Percentiles rank a stretch among this genome's conserved stretches.
These are phyloP conservation scores for Phytophthora constricta DNA, from an alignment of 352 stramenopile species.

Conservation along the genomic window DNA sequence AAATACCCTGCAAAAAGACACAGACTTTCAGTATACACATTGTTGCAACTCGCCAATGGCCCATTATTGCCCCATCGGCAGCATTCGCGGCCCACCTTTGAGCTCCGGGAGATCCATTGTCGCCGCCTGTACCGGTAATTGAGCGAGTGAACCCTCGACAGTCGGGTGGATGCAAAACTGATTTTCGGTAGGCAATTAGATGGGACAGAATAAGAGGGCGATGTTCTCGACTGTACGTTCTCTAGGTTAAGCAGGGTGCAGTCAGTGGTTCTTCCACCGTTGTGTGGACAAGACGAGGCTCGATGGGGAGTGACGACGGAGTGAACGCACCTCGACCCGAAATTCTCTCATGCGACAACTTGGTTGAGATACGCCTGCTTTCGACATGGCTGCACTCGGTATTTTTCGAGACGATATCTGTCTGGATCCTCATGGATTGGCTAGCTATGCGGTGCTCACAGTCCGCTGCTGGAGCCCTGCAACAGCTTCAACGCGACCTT, in stretches of 20 bases:
- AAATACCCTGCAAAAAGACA: constrained; percentile 78
- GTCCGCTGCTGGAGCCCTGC: constrained; percentile 33
- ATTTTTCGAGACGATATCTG: neutral
- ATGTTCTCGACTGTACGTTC: neutral
- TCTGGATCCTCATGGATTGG: neutral
- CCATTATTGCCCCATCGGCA: too few relatives aligned
- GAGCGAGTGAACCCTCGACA: constrained; percentile 5
- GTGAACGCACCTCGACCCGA: too few relatives aligned
- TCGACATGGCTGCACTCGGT: constrained; percentile 17
- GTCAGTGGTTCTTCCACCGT: neutral
- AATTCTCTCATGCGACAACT: constrained; percentile 8
- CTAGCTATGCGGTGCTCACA: constrained; percentile 46
- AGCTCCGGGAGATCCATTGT: constrained; percentile 81
- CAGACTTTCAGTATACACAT: constrained; percentile 1
- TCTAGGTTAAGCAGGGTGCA: too few relatives aligned
- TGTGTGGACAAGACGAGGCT: too few relatives aligned
- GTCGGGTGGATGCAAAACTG: constrained; percentile 1
- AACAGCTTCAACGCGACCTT: constrained; percentile 48
- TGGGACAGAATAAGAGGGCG: neutral
- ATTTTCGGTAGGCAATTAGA: neutral
- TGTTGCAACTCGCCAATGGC: neutral
- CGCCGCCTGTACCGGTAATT: constrained; percentile 14
- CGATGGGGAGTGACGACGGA: too few relatives aligned
- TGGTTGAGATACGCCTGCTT: neutral
- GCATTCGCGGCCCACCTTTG: constrained; percentile 56